phyloP scores from a whole-genome alignment of 2,329 filamentous ascomycete species.

The Colletotrichum incanum region DNA sequence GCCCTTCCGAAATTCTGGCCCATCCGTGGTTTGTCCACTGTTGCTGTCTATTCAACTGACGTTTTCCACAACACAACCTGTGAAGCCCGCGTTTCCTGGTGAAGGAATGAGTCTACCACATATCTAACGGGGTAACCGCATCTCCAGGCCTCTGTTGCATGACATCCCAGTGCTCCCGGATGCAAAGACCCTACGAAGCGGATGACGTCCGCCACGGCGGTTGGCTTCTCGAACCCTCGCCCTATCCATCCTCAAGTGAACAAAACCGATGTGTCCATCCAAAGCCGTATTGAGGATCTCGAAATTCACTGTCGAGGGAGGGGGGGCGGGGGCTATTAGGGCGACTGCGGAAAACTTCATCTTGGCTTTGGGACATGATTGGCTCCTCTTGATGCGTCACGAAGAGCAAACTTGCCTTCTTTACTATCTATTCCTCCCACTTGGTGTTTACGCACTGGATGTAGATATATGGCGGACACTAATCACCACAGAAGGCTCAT shows the following conservation, averaged over 20 bases:
- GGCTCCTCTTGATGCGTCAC: background rate
- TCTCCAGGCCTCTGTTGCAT: too few species aligned
- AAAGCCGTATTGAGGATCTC: background rate
- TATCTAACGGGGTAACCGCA: background rate
- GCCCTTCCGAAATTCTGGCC: background rate
- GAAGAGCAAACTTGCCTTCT: background rate
- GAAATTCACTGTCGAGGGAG: too few species aligned
- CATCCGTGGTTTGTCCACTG: too few species aligned
- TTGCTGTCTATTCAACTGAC: background rate
- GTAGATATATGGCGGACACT: too few species aligned
- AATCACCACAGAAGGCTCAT: too few species aligned
- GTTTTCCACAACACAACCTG: background rate
- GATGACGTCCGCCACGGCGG: too few species aligned
- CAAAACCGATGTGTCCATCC: background rate
- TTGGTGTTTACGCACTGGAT: too few species aligned
- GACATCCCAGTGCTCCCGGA: background rate
- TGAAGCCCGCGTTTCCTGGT: background rate
- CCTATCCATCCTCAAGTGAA: constrained; percentile 13
- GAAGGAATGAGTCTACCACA: background rate
- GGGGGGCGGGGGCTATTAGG: too few species aligned
- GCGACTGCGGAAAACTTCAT: background rate
- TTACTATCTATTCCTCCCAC: too few species aligned
- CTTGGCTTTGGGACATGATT: constrained; percentile 17
- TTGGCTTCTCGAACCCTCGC: background rate
- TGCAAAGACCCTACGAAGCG: constrained; percentile 28